Percentiles rank a stretch among this genome's conserved stretches.
These are phyloP conservation scores for Corrigiola litoralis DNA, from an alignment of 179 eudicot species.

Conservation along the genomic window DNA sequence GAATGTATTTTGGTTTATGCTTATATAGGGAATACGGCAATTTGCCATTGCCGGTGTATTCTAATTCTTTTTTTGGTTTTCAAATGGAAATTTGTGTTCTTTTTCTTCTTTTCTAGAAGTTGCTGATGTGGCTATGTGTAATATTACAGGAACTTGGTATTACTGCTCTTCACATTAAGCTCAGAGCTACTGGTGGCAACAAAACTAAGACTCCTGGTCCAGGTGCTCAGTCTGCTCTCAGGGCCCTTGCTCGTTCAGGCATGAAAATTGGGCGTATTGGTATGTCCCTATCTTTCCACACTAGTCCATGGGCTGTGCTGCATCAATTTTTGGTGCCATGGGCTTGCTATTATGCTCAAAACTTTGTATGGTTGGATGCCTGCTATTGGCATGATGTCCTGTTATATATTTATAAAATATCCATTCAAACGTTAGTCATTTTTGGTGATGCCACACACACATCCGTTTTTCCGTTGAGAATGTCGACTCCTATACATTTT, in stretches of 20 bases:
- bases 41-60: too few relatives aligned
- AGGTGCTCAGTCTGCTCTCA: conserved; percentile 88
- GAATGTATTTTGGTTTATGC: neutral
- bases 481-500: too few relatives aligned
- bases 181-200: conserved; percentile 91
- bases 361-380: too few relatives aligned
- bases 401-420: too few relatives aligned
- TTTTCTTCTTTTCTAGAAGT: neutral
- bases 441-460: too few relatives aligned
- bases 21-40: too few relatives aligned
- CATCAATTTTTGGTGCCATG: neutral
- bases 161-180: conserved; percentile 78
- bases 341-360: too few relatives aligned
- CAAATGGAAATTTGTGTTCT: too few relatives aligned
- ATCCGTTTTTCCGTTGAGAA: too few relatives aligned
- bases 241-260: conserved; percentile 94
- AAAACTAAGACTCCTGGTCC: conserved; percentile 97
- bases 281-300: conserved; percentile 2
- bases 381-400: too few relatives aligned
- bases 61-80: too few relatives aligned
- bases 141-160: conserved; percentile 42
- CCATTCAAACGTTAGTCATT: too few relatives aligned
- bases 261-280: conserved; percentile 90
- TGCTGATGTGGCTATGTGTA: neutral
- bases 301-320: neutral